Evolutionary conservation across 257 asterid genomes (phyloP).

Genomic region (Capsicum chinense): DNA sequence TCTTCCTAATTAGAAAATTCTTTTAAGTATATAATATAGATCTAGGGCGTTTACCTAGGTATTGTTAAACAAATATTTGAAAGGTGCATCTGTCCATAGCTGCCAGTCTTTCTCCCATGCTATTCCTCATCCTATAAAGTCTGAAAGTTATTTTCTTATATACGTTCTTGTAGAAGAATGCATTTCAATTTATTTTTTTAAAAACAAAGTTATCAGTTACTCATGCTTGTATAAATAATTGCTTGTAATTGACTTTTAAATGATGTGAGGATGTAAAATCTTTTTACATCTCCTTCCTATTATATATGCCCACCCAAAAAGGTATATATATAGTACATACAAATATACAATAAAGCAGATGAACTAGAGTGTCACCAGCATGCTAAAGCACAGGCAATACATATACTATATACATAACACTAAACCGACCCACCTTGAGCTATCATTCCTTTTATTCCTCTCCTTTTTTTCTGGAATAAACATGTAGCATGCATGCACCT

Average conservation of each 20-base stretch:
- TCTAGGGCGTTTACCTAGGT: slow-evolving; percentile 9
- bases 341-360: background rate
- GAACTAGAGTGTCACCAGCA: background rate
- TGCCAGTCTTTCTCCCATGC: slow-evolving; percentile 34
- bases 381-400: background rate
- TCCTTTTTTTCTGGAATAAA: background rate
- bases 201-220: background rate
- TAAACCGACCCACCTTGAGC: background rate
- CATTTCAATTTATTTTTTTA: background rate
- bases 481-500: background rate
- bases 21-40: background rate
- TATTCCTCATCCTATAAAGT: slow-evolving; percentile 16
- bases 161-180: background rate
- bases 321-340: background rate
- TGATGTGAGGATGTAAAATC: background rate
- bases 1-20: background rate
- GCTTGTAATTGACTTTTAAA: background rate
- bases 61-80: background rate
- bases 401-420: background rate
- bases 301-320: slow-evolving; percentile 24
- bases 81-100: slow-evolving; percentile 7
- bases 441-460: background rate
- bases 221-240: background rate
- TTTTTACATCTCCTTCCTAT: background rate
- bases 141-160: background rate